These are phyloP conservation scores for Sporothrix variecibatus DNA, from an alignment of 2,329 filamentous ascomycete species.

Conservation along the genomic window DNA sequence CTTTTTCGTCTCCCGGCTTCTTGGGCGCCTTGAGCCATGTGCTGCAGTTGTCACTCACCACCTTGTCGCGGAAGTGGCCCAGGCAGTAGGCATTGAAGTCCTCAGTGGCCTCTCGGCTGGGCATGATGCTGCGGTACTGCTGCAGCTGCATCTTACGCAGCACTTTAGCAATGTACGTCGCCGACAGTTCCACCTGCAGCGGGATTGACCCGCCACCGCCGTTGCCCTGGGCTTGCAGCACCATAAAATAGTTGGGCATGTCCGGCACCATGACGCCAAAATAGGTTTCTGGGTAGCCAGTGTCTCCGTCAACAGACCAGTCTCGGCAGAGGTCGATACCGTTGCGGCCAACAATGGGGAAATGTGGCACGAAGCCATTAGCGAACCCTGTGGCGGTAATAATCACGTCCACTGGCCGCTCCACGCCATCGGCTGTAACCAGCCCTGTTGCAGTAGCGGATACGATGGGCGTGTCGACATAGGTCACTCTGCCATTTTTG, in stretches of 20 bases:
- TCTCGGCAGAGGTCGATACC: not conserved
- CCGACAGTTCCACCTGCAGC: constrained; percentile 28
- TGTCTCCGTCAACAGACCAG: not conserved
- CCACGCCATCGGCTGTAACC: not conserved
- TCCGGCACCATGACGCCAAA: constrained; percentile 4
- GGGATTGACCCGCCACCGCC: constrained; percentile 29
- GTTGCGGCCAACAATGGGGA: constrained; percentile 1
- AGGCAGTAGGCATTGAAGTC: constrained; percentile 31
- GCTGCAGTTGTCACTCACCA: not conserved
- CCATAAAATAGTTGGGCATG: constrained; percentile 6
- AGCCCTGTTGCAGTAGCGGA: not conserved
- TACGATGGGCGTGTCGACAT: not conserved
- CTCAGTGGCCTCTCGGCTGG: constrained; percentile 26
- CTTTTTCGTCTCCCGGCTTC: not conserved
- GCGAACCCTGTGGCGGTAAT: not conserved
- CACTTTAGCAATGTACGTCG: constrained; percentile 30
- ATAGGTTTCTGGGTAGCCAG: not conserved
- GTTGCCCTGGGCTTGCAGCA: constrained; percentile 28
- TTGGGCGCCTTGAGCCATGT: constrained; percentile 1
- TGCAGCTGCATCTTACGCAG: constrained; percentile 31
- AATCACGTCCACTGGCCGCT: constrained; percentile 1
- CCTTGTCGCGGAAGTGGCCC: constrained; percentile 23
- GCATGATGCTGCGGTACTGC: constrained; percentile 28
- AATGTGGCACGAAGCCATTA: constrained; percentile 3
- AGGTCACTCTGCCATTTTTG: not conserved